phyloP scores from a whole-genome alignment of 1,284 basidiomycete species.

The Austropuccinia psidii region DNA sequence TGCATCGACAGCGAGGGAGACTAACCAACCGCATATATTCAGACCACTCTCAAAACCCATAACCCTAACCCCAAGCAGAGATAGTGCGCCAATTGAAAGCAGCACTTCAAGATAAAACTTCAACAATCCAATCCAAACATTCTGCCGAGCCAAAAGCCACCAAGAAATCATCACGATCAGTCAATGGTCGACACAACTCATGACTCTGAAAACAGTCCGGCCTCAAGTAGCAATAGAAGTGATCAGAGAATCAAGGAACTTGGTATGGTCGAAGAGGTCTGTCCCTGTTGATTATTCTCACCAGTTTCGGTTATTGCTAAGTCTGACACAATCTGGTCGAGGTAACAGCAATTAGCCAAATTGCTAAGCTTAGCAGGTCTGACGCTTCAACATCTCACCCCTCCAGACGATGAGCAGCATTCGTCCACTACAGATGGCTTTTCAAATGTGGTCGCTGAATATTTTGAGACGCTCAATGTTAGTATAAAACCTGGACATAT shows the following conservation, averaged over 20 bases:
- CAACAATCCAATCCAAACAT: not conserved
- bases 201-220: not conserved
- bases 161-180: not conserved
- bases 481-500: too few relatives aligned
- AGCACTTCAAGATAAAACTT: not conserved
- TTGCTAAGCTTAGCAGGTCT: conserved; percentile 2
- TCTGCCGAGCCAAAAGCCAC: too few relatives aligned
- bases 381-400: not conserved
- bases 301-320: not conserved
- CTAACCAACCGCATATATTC: too few relatives aligned
- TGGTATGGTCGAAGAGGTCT: conserved; percentile 1
- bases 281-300: not conserved
- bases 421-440: not conserved
- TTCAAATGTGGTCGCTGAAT: not conserved
- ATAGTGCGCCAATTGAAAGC: not conserved
- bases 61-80: not conserved
- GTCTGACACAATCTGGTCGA: not conserved
- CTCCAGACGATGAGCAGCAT: not conserved
- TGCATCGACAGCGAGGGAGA: too few relatives aligned
- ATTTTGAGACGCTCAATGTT: conserved; percentile 23
- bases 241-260: conserved; percentile 12
- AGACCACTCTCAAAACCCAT: not conserved
- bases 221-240: not conserved
- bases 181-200: not conserved
- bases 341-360: conserved; percentile 12